Base-by-base conservation (phyloP, 2,329 filamentous ascomycete genomes). In the Grosmannia huntii region DNA sequence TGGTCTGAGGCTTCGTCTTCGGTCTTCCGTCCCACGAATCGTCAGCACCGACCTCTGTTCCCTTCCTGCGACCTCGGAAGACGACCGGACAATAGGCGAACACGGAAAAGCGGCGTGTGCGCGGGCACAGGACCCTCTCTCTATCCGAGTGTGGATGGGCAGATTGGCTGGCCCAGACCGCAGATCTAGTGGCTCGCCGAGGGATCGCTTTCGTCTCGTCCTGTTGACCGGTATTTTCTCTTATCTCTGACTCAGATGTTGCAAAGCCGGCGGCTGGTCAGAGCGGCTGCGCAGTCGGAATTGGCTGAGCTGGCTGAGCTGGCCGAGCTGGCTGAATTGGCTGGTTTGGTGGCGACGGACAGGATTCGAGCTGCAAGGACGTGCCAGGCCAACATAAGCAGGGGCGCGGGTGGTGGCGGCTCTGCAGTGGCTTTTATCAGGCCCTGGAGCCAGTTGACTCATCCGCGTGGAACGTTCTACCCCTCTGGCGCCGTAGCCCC, bases 381-480 rank as follows among this genome's bases (percentile, higher is more conserved):
- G 31, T 33, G 31, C 9, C 31, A 44, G 14, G 38, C 38, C n/a
- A 16, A n/a, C 41, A 21, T 46, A n/a, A n/a, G 44, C n/a, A 31
- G 28, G 19, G 19, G 44, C 27, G 33, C 10, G 4, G 21, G 44
- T 28, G 21, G 19, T 48, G 10, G 31, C 48, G 46, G 53, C 44
- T 23, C 53, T 38, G 33, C 6, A 21, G 25, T 21, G 33, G 56
- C 44, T 57, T 61, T 61, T 61, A 61, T 59, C 57, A 56, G 55
- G 28, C n/a, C 49, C 27, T 19, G 14, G 49, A 19, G 16, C 6
- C 16, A 23, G 28, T 60, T 63, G 62, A 63, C 59, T 62, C 60
- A 62, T 57, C 51, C 41, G 16, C 33, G 58, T 61, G 41, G 48
- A 57, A 57, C 52, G 46, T 53, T 56, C 53, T 60, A 49, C 61